A percentile compares a stretch with the other conserved stretches of the same genome.
phyloP scores from a whole-genome alignment of 805 yeast genomes.

The Ogataea allantospora region DNA sequence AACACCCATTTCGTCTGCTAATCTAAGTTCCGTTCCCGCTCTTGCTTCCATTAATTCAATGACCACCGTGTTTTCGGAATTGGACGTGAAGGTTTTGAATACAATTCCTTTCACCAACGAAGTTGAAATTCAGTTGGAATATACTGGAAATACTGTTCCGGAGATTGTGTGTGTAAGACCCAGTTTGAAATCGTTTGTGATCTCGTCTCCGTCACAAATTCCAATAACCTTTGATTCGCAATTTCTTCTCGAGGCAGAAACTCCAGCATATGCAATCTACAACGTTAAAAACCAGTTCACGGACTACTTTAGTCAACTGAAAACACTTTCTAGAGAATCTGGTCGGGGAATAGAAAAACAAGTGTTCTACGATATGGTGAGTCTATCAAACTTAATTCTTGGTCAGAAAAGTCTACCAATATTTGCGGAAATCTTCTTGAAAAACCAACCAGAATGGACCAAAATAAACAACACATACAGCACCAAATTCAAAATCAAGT shows the following conservation, averaged over 20 bases:
- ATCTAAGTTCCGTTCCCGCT: constrained; percentile 1
- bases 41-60: constrained; percentile 13
- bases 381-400: constrained; percentile 20
- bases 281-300: constrained; percentile 18
- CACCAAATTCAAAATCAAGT: constrained; percentile 16
- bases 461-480: constrained; percentile 11
- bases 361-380: constrained; percentile 22
- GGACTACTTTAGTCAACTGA: constrained; percentile 14
- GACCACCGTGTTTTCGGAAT: constrained; percentile 8
- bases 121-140: constrained; percentile 16
- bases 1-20: constrained; percentile 15
- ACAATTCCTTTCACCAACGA: constrained; percentile 13
- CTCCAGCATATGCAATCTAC: constrained; percentile 15
- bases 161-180: constrained; percentile 18
- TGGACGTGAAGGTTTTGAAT: constrained; percentile 6
- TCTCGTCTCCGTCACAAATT: constrained; percentile 21
- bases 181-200: constrained; percentile 17
- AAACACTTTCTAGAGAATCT: constrained; percentile 17
- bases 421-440: constrained; percentile 15
- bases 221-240: constrained; percentile 22
- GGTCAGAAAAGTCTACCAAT: constrained; percentile 16
- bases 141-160: constrained; percentile 15
- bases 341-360: constrained; percentile 25
- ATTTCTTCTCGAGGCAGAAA: constrained; percentile 13
- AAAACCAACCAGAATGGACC: constrained; percentile 22